A percentile compares a stretch with the other conserved stretches of the same genome.
phyloP scores from a whole-genome alignment of 768 basidiomycete species.

The Antrodiella citrinella region DNA sequence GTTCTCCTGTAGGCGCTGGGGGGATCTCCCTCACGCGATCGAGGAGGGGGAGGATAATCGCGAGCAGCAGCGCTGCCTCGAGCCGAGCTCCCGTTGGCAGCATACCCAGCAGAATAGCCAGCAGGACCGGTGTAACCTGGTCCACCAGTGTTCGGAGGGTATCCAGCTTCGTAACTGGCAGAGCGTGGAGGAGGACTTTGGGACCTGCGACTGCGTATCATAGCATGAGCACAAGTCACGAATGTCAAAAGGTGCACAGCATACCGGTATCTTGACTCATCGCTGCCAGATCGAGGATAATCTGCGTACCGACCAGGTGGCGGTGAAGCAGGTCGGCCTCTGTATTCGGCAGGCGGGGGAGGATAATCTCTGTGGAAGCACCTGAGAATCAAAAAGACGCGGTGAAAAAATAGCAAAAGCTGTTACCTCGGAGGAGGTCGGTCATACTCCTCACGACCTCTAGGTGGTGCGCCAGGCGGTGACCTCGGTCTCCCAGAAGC shows the following conservation, averaged over 20 bases:
- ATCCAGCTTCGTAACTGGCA: constrained; percentile 41
- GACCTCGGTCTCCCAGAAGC: constrained; percentile 42
- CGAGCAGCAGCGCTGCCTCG: constrained; percentile 26
- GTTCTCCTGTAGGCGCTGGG: constrained; percentile 19
- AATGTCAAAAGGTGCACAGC: background rate
- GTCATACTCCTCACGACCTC: constrained; percentile 59
- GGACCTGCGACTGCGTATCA: constrained; percentile 47
- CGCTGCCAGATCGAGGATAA: constrained; percentile 34
- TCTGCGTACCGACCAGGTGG: constrained; percentile 28
- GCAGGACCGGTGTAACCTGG: constrained; percentile 20
- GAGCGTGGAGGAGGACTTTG: constrained; percentile 53
- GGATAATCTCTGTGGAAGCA: constrained; percentile 43
- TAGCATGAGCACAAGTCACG: background rate
- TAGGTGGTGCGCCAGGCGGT: constrained; percentile 45
- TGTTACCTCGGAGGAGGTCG: constrained; percentile 50
- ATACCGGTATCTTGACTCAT: constrained; percentile 30
- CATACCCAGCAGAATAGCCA: constrained; percentile 42
- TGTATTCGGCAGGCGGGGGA: constrained; percentile 39
- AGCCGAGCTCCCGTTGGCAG: constrained; percentile 26
- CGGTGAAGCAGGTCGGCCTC: constrained; percentile 45
- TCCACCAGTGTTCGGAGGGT: constrained; percentile 25
- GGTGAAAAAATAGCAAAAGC: no score
- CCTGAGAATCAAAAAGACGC: constrained; percentile 4
- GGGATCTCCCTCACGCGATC: constrained; percentile 26
- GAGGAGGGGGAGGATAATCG: constrained; percentile 29